phyloP scores from a whole-genome alignment of 202 grass and related monocot species.

The Eragrostis tef region DNA sequence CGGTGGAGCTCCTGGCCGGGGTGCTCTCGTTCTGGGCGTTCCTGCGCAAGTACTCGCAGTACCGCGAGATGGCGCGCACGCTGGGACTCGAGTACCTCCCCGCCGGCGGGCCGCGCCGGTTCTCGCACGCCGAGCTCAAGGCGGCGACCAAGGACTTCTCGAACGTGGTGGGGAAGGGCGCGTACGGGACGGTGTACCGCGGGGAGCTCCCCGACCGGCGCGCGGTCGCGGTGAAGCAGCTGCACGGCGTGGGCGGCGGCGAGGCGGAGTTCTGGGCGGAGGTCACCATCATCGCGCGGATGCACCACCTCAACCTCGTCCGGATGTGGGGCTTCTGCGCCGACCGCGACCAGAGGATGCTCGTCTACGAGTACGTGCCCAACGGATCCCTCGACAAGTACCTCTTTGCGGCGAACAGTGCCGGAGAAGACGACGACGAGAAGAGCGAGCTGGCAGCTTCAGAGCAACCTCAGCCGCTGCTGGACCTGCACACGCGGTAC shows the following conservation, averaged over 20 bases:
- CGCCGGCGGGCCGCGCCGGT: conserved; percentile 74
- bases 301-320: conserved; percentile 98
- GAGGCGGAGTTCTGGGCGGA: conserved; percentile 97
- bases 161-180: conserved; percentile 68
- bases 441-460: background rate
- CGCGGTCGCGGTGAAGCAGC: conserved; percentile 88
- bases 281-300: conserved; percentile 91
- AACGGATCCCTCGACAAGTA: conserved; percentile 95
- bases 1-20: conserved; percentile 75
- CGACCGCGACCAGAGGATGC: conserved; percentile 87
- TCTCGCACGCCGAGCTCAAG: conserved; percentile 90
- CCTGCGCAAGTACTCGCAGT: conserved; percentile 93
- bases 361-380: conserved; percentile 89
- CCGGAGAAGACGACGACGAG: background rate
- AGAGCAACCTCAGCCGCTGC: conserved; percentile 21
- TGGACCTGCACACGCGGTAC: conserved; percentile 78
- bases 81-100: conserved; percentile 86
- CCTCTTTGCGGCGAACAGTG: conserved; percentile 51
- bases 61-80: conserved; percentile 89
- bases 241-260: conserved; percentile 70
- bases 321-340: conserved; percentile 98
- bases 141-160: conserved; percentile 87
- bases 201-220: conserved; percentile 82
- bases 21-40: conserved; percentile 91
- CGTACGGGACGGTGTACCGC: conserved; percentile 78